A percentile compares a stretch with the other conserved stretches of the same genome.
Conservation (phyloP, 805 yeast species). For the Yarrowia yakushimensis region DNA sequence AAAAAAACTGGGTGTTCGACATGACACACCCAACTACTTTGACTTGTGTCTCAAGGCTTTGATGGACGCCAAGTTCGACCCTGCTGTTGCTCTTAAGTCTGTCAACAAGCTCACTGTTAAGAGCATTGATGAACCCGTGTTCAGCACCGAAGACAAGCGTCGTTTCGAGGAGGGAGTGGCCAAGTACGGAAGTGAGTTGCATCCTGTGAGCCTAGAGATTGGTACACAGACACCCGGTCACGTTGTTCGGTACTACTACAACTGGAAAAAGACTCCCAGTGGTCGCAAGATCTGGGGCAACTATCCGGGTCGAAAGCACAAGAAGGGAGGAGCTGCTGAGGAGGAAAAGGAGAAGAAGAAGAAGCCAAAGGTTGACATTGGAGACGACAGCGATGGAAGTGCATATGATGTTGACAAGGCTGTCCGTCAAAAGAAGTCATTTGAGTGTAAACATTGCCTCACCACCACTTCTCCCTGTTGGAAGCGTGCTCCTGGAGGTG, state of each 20-base stretch:
- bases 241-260: conserved; percentile 81
- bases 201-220: conserved; percentile 60
- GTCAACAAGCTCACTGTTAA: conserved; percentile 53
- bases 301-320: conserved; percentile 65
- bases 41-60: conserved; percentile 65
- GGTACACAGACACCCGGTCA: conserved; percentile 58
- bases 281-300: conserved; percentile 83
- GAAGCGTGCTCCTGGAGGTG: conserved; percentile 67
- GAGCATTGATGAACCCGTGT: conserved; percentile 70
- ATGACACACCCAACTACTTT: conserved; percentile 74
- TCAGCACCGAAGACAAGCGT: conserved; percentile 57
- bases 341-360: conserved; percentile 33
- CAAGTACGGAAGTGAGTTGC: conserved; percentile 72
- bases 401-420: conserved; percentile 54
- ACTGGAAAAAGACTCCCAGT: conserved; percentile 82
- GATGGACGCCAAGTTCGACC: conserved; percentile 51
- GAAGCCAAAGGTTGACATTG: conserved; percentile 39
- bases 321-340: conserved; percentile 45
- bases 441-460: conserved; percentile 71
- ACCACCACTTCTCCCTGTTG: conserved; percentile 56
- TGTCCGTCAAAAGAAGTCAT: conserved; percentile 39
- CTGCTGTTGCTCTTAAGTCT: conserved; percentile 46
- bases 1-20: conserved; percentile 48
- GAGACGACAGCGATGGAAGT: conserved; percentile 68
- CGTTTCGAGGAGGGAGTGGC: conserved; percentile 73